A percentile compares a stretch with the other conserved stretches of the same genome.
phyloP scores from a whole-genome alignment of 495 filamentous ascomycete species.

The Trypethelium eluteriae region DNA sequence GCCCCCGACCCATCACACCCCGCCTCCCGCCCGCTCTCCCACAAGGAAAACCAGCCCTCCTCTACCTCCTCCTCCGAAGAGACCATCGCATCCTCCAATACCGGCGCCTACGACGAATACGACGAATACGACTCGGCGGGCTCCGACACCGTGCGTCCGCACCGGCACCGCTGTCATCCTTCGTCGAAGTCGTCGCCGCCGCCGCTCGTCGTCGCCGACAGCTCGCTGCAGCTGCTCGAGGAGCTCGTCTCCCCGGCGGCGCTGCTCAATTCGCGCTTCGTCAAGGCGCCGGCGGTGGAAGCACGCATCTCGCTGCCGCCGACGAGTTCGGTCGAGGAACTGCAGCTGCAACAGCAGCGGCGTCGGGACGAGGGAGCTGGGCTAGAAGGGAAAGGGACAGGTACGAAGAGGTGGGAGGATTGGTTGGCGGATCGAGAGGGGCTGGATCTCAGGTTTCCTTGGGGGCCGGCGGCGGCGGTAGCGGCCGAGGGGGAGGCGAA shows the following conservation, averaged over 20 bases:
- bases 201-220: conserved; percentile 9
- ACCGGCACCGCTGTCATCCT: background rate
- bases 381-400: conserved; percentile 11
- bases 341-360: conserved; percentile 11
- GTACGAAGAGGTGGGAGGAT: conserved; percentile 16
- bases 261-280: conserved; percentile 26
- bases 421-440: conserved; percentile 14
- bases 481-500: conserved; percentile 12
- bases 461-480: conserved; percentile 7
- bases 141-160: background rate
- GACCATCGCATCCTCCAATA: background rate
- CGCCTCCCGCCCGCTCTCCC: background rate
- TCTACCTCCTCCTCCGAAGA: background rate
- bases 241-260: conserved; percentile 26
- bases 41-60: conserved; percentile 4
- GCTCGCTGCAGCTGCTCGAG: conserved; percentile 27
- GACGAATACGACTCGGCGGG: no score
- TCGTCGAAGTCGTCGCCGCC: background rate
- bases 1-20: background rate
- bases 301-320: conserved; percentile 27
- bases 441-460: background rate
- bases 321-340: conserved; percentile 20
- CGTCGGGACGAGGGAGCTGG: conserved; percentile 9
- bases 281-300: conserved; percentile 26
- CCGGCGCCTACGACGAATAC: background rate